Conservation (phyloP, 1,139 yeast genomes). For the Suhomyces wounanorum region DNA sequence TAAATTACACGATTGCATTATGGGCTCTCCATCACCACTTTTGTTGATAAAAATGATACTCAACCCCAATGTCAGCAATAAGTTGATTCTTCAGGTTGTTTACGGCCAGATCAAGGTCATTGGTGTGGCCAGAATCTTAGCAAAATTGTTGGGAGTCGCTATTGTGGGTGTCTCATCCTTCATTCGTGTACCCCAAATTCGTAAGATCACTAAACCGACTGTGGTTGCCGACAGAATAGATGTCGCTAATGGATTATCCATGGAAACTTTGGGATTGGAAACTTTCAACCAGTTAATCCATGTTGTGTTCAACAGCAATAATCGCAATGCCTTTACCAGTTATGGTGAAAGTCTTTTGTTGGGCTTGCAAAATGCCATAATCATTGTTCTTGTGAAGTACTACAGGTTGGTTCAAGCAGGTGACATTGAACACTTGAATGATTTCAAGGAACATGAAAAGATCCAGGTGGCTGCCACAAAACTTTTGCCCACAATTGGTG, state of each 20-base stretch:
- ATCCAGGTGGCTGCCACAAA: constrained; percentile 12
- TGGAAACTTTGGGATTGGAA: constrained; percentile 41
- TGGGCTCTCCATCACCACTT: constrained; percentile 18
- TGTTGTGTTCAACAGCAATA: constrained; percentile 42
- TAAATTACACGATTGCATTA: not conserved
- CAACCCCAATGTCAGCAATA: constrained; percentile 45
- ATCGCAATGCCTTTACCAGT: constrained; percentile 38
- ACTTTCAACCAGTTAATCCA: constrained; percentile 43
- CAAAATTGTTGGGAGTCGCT: constrained; percentile 37
- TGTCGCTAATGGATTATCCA: constrained; percentile 44
- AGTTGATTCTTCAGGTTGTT: constrained; percentile 42
- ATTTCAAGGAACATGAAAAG: constrained; percentile 18
- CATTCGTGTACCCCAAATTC: constrained; percentile 47
- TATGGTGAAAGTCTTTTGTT: constrained; percentile 47
- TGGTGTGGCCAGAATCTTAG: constrained; percentile 39
- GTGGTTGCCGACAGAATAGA: constrained; percentile 28
- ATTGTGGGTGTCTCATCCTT: constrained; percentile 46
- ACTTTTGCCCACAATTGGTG: constrained; percentile 23
- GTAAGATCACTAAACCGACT: constrained; percentile 36
- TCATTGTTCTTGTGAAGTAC: constrained; percentile 40
- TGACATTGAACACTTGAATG: constrained; percentile 17
- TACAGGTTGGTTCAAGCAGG: constrained; percentile 33
- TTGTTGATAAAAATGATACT: constrained; percentile 35
- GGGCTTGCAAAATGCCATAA: constrained; percentile 43
- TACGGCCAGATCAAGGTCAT: constrained; percentile 38